A percentile compares a stretch with the other conserved stretches of the same genome.
Evolutionary conservation across 192 early-diverging fungal genomes (phyloP).

Genomic region (Gigaspora rosea): DNA sequence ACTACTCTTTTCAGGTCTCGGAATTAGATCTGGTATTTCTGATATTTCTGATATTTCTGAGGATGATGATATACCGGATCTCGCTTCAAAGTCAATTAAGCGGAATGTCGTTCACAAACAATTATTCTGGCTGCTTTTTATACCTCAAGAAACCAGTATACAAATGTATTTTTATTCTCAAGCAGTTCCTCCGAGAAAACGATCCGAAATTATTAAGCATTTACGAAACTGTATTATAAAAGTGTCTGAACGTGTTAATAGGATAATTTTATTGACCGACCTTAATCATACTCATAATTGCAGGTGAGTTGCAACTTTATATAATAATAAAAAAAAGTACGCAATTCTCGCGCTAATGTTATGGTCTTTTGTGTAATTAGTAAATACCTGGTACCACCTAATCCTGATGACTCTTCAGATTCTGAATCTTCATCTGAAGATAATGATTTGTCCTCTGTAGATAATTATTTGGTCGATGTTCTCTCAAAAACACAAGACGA

Average conservation of each 20-base stretch:
- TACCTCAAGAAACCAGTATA: constrained; percentile 51
- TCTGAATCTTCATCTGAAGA: constrained; percentile 59
- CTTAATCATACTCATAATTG: constrained; percentile 63
- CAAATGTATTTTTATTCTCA: constrained; percentile 75
- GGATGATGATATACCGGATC: constrained; percentile 17
- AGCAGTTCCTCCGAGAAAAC: constrained; percentile 49
- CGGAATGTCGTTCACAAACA: constrained; percentile 32
- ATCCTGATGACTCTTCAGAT: constrained; percentile 44
- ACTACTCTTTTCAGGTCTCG: constrained; percentile 53
- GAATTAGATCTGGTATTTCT: constrained; percentile 47
- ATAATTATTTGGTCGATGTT: constrained; percentile 17
- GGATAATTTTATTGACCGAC: constrained; percentile 59
- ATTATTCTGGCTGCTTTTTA: constrained; percentile 68
- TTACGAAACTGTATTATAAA: constrained; percentile 57
- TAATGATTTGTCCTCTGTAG: constrained; percentile 43
- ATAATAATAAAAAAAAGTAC: neutral
- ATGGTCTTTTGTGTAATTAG: constrained; percentile 33
- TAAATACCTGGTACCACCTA: constrained; percentile 58
- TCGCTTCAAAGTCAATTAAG: neutral
- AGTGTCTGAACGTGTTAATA: constrained; percentile 68
- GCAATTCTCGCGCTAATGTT: neutral
- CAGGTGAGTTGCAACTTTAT: constrained; percentile 46
- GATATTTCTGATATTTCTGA: constrained; percentile 22
- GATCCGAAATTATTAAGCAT: constrained; percentile 54
- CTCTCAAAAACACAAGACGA: constrained; percentile 34